Evolutionary conservation across 2,329 filamentous ascomycete genomes (phyloP).

Genomic region (Nothophaeocryptopus gaeumannii): DNA sequence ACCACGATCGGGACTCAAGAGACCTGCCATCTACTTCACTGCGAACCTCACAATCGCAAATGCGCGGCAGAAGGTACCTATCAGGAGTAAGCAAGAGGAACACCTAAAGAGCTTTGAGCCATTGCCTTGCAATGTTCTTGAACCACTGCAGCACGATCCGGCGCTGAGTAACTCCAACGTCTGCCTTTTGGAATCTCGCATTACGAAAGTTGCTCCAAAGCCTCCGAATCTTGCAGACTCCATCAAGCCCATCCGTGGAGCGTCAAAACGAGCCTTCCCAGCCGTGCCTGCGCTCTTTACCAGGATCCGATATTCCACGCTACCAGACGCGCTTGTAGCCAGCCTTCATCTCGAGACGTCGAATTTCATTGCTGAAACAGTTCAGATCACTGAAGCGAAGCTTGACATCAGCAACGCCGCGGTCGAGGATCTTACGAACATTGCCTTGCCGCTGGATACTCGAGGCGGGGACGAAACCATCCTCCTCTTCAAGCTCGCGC

Average conservation of each 20-base stretch:
- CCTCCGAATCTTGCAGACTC: conserved; percentile 59
- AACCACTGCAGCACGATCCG: conserved; percentile 67
- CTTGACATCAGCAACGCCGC: conserved; percentile 58
- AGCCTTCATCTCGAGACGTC: conserved; percentile 33
- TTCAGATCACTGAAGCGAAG: conserved; percentile 59
- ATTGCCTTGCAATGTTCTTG: conserved; percentile 71
- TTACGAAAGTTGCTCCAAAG: conserved; percentile 70
- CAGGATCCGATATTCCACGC: conserved; percentile 67
- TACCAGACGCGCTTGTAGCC: conserved; percentile 40
- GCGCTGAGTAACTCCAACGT: conserved; percentile 49
- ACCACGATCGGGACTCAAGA: conserved; percentile 61
- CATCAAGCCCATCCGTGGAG: conserved; percentile 62
- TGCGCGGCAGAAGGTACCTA: conserved; percentile 42
- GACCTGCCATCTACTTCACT: conserved; percentile 64
- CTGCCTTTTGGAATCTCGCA: conserved; percentile 68
- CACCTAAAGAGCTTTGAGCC: conserved; percentile 69
- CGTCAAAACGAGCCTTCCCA: conserved; percentile 61
- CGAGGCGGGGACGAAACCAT: conserved; percentile 71
- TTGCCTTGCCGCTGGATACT: conserved; percentile 23
- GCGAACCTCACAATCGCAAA: conserved; percentile 23
- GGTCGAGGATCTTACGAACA: conserved; percentile 44
- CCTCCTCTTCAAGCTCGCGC: conserved; percentile 59
- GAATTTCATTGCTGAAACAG: conserved; percentile 31
- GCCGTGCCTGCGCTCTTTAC: conserved; percentile 70
- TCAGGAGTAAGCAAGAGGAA: conserved; percentile 55